Percentiles rank a stretch among this genome's conserved stretches.
Evolutionary conservation across 306 rosid species (phyloP).

Genomic region (Casuarina glauca): DNA sequence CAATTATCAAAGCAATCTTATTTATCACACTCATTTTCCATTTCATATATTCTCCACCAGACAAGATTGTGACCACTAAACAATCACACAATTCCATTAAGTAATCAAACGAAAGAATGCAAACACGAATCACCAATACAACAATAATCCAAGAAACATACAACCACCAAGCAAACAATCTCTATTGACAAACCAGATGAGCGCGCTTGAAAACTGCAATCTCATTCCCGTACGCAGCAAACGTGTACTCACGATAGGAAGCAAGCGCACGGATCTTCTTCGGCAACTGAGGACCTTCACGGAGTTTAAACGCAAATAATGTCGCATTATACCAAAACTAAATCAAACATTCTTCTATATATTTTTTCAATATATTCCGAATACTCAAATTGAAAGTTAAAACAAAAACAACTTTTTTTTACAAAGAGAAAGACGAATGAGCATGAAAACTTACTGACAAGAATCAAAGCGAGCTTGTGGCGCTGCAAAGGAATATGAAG

Average conservation of each 20-base stretch:
- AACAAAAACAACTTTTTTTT: background rate
- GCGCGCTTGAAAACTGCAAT: constrained; percentile 83
- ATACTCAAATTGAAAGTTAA: too few species aligned
- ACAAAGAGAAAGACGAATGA: background rate
- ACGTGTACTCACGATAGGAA: constrained; percentile 75
- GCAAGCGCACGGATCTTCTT: constrained; percentile 91
- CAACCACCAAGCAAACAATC: background rate
- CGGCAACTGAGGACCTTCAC: constrained; percentile 76
- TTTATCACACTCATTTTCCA: background rate
- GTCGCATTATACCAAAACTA: background rate
- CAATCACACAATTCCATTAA: background rate
- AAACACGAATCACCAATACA: background rate
- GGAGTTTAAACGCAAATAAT: constrained; percentile 5
- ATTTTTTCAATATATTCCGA: background rate
- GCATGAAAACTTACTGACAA: constrained; percentile 51
- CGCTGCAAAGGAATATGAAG: constrained; percentile 48
- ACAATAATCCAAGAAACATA: background rate
- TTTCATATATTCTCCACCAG: background rate
- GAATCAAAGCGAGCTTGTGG: constrained; percentile 76
- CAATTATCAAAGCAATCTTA: background rate
- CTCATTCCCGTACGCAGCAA: constrained; percentile 65
- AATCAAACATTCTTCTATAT: background rate
- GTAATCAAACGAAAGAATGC: background rate
- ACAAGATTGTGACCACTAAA: background rate
- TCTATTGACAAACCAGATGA: constrained; percentile 55